Base-by-base conservation (phyloP, 768 basidiomycete species). In the Boletellus sp. region DNA sequence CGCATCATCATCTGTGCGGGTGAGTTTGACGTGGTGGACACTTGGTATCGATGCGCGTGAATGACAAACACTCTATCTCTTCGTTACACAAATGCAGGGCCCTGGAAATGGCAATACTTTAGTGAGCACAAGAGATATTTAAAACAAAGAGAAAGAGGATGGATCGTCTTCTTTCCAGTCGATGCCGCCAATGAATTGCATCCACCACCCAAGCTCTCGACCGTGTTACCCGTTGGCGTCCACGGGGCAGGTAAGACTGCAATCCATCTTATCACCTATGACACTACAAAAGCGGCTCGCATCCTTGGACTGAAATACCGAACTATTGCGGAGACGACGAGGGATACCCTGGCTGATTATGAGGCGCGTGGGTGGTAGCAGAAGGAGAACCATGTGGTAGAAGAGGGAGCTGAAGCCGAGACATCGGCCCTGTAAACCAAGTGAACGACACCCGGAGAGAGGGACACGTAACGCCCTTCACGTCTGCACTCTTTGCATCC, bases 1-100 rank as follows among this genome's bases (percentile, higher is more conserved):
- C 70, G 86, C 31, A 75, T 86, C 58, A 73, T 87, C 58, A 54
- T 79, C 35, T 66, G 64, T n/a, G 67, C 63, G 3, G 70, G 73
- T 54, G 44, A 60, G 50, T 46, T 26, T 10, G 3, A 8, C 32
- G 17, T 34, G 2, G 28, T 24, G 5, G 12, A n/a, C n/a, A n/a
- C n/a, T 1, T 33, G 9, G 8, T 17, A 13, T n/a, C 15, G 20
- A 38, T 11, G 4, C 12, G 4, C 12, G 37, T 20, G 19, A 10
- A 17, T 11, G 37, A 38, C 37, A 9, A 28, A 10, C 28, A 28
- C 7, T 8, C 17, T 11, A n/a, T 10, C 19, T 11, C 9, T 20
- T 20, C 4, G 7, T 16, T 15, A 19, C 16, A 1, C 28, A 8
- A 4, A 8, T 4, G 12, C 20, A 67, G 65, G 64, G 9, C 34